Evolutionary conservation across 2,329 filamentous ascomycete species (phyloP).

Genomic region (Colletotrichum cuscutae): DNA sequence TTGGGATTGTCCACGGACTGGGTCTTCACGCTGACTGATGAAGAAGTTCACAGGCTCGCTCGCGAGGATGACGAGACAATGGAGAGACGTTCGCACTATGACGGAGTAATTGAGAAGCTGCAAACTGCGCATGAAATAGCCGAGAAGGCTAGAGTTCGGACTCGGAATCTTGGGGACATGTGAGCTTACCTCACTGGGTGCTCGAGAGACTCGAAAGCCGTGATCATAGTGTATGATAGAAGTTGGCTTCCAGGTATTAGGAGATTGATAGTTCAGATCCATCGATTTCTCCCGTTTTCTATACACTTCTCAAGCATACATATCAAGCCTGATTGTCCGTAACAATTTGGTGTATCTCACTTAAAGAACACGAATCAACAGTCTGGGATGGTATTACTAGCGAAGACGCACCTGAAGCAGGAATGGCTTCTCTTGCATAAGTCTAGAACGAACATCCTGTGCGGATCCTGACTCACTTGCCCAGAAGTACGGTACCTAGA

Average conservation of each 20-base stretch:
- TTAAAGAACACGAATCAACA: not conserved
- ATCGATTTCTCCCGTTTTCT: not conserved
- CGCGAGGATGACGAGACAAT: slow-evolving; percentile 38
- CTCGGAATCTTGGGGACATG: not conserved
- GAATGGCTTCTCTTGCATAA: not conserved
- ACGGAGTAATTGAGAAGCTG: slow-evolving; percentile 10
- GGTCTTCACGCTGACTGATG: slow-evolving; percentile 34
- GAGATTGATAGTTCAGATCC: not conserved
- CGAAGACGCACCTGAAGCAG: not conserved
- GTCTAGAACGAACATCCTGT: not conserved
- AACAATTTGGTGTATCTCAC: not conserved
- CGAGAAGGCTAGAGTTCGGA: slow-evolving; percentile 31
- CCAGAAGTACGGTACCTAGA: not conserved
- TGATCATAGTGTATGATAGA: not conserved
- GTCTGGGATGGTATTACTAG: not conserved
- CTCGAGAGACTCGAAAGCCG: not conserved
- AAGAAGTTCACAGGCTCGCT: slow-evolving; percentile 37
- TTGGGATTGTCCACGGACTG: slow-evolving; percentile 38
- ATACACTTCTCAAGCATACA: not conserved
- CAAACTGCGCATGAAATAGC: slow-evolving; percentile 38
- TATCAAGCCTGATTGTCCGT: not conserved
- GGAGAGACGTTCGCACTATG: slow-evolving; percentile 15
- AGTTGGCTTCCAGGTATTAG: not conserved
- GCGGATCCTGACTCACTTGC: not conserved
- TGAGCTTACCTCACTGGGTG: not conserved